phyloP scores from a whole-genome alignment of 371 early-diverging fungal species.

The Mucor velutinosus region DNA sequence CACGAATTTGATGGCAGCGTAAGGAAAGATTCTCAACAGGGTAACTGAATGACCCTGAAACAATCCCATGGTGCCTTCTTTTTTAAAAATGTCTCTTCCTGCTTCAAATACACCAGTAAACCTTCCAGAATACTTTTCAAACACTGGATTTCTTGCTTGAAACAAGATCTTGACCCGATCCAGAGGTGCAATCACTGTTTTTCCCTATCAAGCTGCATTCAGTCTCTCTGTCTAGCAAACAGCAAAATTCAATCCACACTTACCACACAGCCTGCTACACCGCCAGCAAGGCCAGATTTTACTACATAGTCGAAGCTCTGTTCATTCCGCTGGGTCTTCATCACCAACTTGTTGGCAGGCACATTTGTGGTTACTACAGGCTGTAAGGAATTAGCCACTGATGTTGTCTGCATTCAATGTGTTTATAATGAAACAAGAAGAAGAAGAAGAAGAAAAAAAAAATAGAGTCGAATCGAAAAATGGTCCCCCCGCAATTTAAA shows the following conservation, averaged over 20 bases:
- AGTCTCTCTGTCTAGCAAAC: background rate
- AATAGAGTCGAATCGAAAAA: too few species aligned
- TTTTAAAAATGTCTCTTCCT: conserved; percentile 64
- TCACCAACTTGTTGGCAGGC: background rate
- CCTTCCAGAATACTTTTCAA: conserved; percentile 77
- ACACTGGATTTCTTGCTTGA: conserved; percentile 84
- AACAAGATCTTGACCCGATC: conserved; percentile 97
- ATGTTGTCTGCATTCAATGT: background rate
- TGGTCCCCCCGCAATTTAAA: too few species aligned
- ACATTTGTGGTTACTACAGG: background rate
- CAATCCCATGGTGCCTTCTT: conserved; percentile 74
- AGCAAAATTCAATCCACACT: background rate
- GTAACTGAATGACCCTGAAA: conserved; percentile 94
- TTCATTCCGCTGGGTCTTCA: conserved; percentile 10
- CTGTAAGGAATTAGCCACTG: background rate
- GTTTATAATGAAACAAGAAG: background rate
- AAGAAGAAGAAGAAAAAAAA: background rate
- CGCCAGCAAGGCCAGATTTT: conserved; percentile 37
- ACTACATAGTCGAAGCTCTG: conserved; percentile 33
- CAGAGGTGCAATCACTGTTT: conserved; percentile 88
- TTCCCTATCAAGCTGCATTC: conserved; percentile 52
- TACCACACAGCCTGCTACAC: conserved; percentile 42
- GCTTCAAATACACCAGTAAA: conserved; percentile 82
- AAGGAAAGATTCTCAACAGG: conserved; percentile 88
- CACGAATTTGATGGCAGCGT: conserved; percentile 93